Evolutionary conservation across 345 rosid genomes (phyloP).

Genomic region (Euphorbia tirucalli): DNA sequence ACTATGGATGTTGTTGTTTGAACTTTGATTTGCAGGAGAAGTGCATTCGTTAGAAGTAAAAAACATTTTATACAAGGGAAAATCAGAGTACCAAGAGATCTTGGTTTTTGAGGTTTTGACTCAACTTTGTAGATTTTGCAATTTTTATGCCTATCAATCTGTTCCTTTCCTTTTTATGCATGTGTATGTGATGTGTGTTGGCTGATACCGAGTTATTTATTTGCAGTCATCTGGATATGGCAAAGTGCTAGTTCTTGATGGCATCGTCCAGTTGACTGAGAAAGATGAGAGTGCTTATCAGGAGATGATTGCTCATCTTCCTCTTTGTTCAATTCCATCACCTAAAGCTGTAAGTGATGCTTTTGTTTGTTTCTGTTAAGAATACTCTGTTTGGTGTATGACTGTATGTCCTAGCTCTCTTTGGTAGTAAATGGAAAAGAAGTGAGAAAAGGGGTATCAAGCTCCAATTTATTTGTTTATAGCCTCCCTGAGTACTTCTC

Average conservation of each 20-base stretch:
- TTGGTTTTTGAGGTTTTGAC: constrained; percentile 81
- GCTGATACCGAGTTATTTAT: constrained; percentile 12
- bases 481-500: background rate
- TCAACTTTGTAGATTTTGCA: constrained; percentile 10
- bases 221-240: constrained; percentile 84
- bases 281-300: constrained; percentile 97
- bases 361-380: background rate
- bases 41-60: constrained; percentile 88
- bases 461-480: background rate
- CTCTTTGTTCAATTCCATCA: constrained; percentile 79
- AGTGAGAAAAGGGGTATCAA: background rate
- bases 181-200: background rate
- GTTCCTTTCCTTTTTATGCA: background rate
- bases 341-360: constrained; percentile 59
- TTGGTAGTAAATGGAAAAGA: background rate
- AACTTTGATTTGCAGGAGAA: constrained; percentile 57
- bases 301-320: constrained; percentile 98
- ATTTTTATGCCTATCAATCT: background rate
- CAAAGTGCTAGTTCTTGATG: constrained; percentile 97
- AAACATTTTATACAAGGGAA: constrained; percentile 59
- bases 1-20: constrained; percentile 2
- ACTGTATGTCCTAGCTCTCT: background rate
- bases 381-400: background rate
- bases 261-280: constrained; percentile 91
- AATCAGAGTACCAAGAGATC: constrained; percentile 89